Conservation (phyloP, 768 basidiomycete genomes). For the Coprinopsis strossmayeri region DNA sequence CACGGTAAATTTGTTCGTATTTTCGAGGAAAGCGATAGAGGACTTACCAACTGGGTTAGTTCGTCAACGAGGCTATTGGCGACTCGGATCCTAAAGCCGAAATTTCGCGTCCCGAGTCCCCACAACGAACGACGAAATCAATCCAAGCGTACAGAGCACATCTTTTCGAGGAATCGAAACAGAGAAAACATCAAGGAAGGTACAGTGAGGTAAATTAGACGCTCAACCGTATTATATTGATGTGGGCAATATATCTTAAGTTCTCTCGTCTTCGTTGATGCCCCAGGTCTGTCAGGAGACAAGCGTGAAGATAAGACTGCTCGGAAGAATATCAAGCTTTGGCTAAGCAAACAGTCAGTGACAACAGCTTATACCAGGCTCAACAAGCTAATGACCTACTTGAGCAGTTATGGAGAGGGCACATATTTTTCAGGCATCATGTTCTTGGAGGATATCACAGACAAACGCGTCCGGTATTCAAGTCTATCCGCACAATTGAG, state of each 20-base stretch:
- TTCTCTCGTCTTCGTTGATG: too few relatives aligned
- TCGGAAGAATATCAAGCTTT: too few relatives aligned
- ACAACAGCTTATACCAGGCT: not conserved
- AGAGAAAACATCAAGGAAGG: too few relatives aligned
- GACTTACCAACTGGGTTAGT: too few relatives aligned
- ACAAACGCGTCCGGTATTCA: constrained; percentile 34
- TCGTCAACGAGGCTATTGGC: constrained; percentile 5
- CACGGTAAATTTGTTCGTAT: too few relatives aligned
- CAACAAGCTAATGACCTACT: not conserved
- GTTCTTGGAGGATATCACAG: constrained; percentile 39
- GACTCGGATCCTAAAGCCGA: not conserved
- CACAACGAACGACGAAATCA: not conserved
- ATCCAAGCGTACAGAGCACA: not conserved
- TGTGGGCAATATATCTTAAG: too few relatives aligned
- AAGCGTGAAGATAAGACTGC: too few relatives aligned
- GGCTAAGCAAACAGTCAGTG: constrained; percentile 3
- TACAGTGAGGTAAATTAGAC: too few relatives aligned
- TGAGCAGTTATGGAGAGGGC: not conserved
- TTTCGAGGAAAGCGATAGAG: too few relatives aligned
- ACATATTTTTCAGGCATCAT: constrained; percentile 25
- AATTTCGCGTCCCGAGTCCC: not conserved
- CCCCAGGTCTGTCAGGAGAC: too few relatives aligned
- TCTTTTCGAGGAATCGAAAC: too few relatives aligned
- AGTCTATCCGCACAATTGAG: constrained; percentile 34
- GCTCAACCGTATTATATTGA: too few relatives aligned